Conservation (phyloP, 306 rosid species). For the Lathyrus sativus region DNA sequence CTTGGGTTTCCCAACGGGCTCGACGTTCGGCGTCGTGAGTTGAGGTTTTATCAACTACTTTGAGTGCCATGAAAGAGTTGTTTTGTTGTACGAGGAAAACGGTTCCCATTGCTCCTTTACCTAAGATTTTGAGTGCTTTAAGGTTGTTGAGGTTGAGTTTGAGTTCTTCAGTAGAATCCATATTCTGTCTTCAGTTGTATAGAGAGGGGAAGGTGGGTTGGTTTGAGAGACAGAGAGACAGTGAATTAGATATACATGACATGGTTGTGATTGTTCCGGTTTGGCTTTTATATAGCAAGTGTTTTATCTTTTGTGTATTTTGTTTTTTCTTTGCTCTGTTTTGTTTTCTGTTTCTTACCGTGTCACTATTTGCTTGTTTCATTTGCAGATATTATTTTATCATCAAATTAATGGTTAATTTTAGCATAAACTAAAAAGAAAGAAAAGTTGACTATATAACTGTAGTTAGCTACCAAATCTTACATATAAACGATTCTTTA, state of each 20-base stretch:
- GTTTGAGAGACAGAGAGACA: not conserved
- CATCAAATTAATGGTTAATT: no score
- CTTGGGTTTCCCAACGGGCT: slow-evolving; percentile 80
- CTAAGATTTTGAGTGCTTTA: slow-evolving; percentile 57
- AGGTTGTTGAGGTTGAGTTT: slow-evolving; percentile 53
- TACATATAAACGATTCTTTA: no score
- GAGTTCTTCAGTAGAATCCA: slow-evolving; percentile 54
- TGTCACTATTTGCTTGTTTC: not conserved
- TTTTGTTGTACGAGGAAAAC: slow-evolving; percentile 68
- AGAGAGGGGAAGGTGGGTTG: not conserved
- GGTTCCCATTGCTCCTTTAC: slow-evolving; percentile 93
- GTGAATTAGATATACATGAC: slow-evolving; percentile 16
- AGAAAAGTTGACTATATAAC: no score
- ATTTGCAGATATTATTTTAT: no score
- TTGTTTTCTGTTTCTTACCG: not conserved
- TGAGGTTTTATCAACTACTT: slow-evolving; percentile 72
- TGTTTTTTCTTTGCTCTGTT: not conserved
- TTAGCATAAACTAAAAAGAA: no score
- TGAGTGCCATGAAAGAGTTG: slow-evolving; percentile 54
- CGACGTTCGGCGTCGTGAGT: slow-evolving; percentile 51
- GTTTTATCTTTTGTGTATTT: slow-evolving; percentile 1
- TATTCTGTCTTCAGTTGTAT: slow-evolving; percentile 11
- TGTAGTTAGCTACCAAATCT: no score
- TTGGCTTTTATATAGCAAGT: slow-evolving; percentile 41
- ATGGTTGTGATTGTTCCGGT: slow-evolving; percentile 28